A percentile compares a stretch with the other conserved stretches of the same genome.
phyloP scores from a whole-genome alignment of 1,284 basidiomycete species.

The Ceratobasidium sp. region DNA sequence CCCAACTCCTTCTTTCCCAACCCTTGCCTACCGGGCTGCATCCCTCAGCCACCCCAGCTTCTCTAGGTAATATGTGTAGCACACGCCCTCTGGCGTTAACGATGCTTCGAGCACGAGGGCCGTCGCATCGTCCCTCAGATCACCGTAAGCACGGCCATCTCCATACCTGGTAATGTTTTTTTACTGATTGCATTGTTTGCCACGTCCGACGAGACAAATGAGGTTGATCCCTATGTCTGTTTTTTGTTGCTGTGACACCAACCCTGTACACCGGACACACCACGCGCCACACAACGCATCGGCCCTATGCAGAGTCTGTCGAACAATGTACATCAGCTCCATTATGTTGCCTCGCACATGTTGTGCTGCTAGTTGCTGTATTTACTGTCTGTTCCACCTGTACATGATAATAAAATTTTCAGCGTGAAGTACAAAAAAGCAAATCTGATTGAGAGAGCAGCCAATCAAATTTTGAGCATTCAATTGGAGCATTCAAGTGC shows the following conservation, averaged over 20 bases:
- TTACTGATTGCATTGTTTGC: slow-evolving; percentile 38
- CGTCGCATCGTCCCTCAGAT: slow-evolving; percentile 83
- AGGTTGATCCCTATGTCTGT: slow-evolving; percentile 97
- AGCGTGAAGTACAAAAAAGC: too few species aligned
- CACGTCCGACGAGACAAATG: slow-evolving; percentile 92
- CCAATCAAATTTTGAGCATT: too few species aligned
- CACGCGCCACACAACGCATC: slow-evolving; percentile 89
- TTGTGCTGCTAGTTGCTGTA: slow-evolving; percentile 56
- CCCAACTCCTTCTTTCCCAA: slow-evolving; percentile 72
- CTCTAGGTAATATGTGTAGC: slow-evolving; percentile 74
- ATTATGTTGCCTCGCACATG: slow-evolving; percentile 79
- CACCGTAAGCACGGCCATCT: slow-evolving; percentile 69
- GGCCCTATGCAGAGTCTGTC: slow-evolving; percentile 89
- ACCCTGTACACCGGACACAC: slow-evolving; percentile 93
- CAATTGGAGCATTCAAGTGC: too few species aligned
- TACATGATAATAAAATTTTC: too few species aligned
- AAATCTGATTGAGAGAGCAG: too few species aligned
- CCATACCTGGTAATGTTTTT: slow-evolving; percentile 25
- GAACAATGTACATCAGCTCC: slow-evolving; percentile 77
- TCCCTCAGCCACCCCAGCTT: slow-evolving; percentile 70
- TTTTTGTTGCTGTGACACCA: slow-evolving; percentile 95
- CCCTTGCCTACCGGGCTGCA: slow-evolving; percentile 70
- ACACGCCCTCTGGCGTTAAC: slow-evolving; percentile 86
- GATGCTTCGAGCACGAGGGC: slow-evolving; percentile 79
- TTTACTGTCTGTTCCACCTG: too few species aligned